Conservation (phyloP, 106 monocot genomes). For the Vanilla planifolia region DNA sequence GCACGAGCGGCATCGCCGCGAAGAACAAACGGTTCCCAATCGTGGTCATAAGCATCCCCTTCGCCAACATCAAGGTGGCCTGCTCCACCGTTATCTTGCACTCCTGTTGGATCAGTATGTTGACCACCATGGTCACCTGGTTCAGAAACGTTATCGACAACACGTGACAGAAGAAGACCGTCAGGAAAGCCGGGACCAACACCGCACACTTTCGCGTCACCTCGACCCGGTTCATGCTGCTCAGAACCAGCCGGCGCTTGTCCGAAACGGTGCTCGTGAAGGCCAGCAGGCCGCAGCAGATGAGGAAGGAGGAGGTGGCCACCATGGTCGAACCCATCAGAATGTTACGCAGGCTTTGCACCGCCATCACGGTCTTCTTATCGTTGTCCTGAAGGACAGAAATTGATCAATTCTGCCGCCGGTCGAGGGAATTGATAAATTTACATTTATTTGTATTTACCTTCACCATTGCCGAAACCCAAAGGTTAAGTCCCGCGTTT, state of each 20-base stretch:
- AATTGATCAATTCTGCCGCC: no score
- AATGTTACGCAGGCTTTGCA: conserved; percentile 20
- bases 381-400: conserved; percentile 27
- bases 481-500: neutral
- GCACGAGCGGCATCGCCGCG: neutral
- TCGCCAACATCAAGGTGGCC: neutral
- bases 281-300: conserved; percentile 9
- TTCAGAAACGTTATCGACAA: conserved; percentile 8
- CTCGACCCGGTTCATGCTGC: conserved; percentile 5
- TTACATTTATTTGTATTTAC: no score
- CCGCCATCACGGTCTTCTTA: conserved; percentile 20
- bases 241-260: conserved; percentile 3
- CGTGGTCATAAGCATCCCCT: conserved; percentile 13
- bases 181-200: neutral
- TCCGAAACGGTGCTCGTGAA: conserved; percentile 17
- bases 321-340: conserved; percentile 14
- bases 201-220: conserved; percentile 4
- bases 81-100: neutral
- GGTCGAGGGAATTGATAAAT: no score
- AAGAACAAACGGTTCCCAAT: conserved; percentile 16
- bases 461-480: conserved; percentile 13
- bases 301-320: conserved; percentile 17
- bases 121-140: conserved; percentile 12
- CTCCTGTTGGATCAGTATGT: neutral
- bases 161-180: conserved; percentile 5